These are phyloP conservation scores for Geranium brycei DNA, from an alignment of 345 rosid genomes.

Conservation along the genomic window DNA sequence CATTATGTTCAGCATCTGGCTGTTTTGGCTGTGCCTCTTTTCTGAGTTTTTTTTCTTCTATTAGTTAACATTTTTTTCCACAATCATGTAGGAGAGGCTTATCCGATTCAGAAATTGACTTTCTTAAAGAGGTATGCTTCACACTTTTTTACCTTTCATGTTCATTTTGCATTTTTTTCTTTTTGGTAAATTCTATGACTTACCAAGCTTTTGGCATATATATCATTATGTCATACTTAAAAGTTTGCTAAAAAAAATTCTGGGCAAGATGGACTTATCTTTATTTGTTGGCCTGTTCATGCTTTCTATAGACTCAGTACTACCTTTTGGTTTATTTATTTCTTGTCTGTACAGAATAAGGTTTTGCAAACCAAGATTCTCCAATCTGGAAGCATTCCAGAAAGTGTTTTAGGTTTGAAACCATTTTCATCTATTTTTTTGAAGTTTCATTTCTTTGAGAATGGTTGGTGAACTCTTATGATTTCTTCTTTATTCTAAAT, in stretches of 20 bases:
- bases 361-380: constrained; percentile 45
- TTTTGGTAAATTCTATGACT: constrained; percentile 2
- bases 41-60: not conserved
- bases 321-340: not conserved
- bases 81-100: constrained; percentile 69
- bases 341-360: constrained; percentile 42
- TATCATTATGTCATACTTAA: not conserved
- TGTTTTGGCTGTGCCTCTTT: not conserved
- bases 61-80: constrained; percentile 3
- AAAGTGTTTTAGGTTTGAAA: constrained; percentile 53
- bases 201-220: not conserved
- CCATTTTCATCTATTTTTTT: constrained; percentile 2
- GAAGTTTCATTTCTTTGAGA: constrained; percentile 4
- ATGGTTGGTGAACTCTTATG: constrained; percentile 9
- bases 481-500: constrained; percentile 1
- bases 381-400: constrained; percentile 52
- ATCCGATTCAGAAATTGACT: constrained; percentile 68
- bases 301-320: not conserved
- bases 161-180: constrained; percentile 6
- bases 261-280: not conserved
- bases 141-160: constrained; percentile 8
- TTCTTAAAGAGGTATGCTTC: constrained; percentile 58
- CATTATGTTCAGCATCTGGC: not conserved
- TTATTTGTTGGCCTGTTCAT: not conserved
- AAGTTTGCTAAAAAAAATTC: not conserved